Percentiles rank a stretch among this genome's conserved stretches.
Evolutionary conservation across 768 basidiomycete genomes (phyloP).

Genomic region (Suillus bovinus): DNA sequence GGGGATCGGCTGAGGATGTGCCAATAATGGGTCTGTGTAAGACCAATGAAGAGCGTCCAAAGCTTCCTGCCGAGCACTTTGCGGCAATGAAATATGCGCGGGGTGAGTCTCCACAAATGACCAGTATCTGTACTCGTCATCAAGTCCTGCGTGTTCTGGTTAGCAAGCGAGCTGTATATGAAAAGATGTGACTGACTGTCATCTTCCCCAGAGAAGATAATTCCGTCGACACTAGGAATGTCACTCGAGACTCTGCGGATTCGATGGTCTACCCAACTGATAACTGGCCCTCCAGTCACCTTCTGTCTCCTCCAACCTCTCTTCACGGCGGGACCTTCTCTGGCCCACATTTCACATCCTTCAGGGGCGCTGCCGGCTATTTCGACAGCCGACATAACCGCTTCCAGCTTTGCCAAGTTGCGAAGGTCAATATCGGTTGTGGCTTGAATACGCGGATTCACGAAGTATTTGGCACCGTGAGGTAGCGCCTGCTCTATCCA

Average conservation of each 20-base stretch:
- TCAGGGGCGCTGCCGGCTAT: constrained; percentile 33
- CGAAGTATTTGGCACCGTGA: constrained; percentile 69
- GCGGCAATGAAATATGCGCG: constrained; percentile 61
- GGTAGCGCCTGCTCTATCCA: constrained; percentile 81
- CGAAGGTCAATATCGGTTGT: constrained; percentile 76
- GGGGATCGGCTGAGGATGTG: constrained; percentile 52
- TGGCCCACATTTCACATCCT: constrained; percentile 66
- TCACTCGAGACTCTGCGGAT: constrained; percentile 52
- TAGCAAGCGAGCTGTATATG: neutral
- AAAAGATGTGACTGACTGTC: constrained; percentile 38
- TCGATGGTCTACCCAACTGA: constrained; percentile 69
- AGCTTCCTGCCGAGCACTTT: constrained; percentile 62
- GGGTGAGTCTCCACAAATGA: constrained; percentile 78
- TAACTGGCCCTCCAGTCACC: constrained; percentile 36
- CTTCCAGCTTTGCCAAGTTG: constrained; percentile 47
- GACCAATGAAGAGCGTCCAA: constrained; percentile 79
- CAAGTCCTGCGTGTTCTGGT: constrained; percentile 49
- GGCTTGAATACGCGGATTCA: constrained; percentile 58
- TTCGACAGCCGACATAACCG: constrained; percentile 34
- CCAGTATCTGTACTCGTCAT: constrained; percentile 83
- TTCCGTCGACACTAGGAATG: constrained; percentile 36
- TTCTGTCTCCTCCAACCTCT: constrained; percentile 31
- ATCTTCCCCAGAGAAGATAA: constrained; percentile 31
- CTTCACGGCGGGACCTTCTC: constrained; percentile 37
- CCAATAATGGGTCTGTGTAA: constrained; percentile 75